Conservation (phyloP, 768 basidiomycete species). For the Paxillus involutus region DNA sequence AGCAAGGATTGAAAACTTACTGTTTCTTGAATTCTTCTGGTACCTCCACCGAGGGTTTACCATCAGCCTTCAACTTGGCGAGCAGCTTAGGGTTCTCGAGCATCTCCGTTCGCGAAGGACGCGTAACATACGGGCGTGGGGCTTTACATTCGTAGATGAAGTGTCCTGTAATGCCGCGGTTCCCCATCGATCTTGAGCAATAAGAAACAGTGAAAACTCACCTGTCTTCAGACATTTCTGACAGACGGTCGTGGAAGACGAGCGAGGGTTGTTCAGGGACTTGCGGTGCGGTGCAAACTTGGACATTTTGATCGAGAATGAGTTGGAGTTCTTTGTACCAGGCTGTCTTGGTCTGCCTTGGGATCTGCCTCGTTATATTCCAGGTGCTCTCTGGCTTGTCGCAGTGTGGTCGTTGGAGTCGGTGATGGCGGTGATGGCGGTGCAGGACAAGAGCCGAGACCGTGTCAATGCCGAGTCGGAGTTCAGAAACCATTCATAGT, state of each 20-base stretch:
- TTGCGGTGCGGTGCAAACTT: constrained; percentile 76
- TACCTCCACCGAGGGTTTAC: constrained; percentile 77
- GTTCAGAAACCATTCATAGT: no score
- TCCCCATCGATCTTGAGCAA: constrained; percentile 4
- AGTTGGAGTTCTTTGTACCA: no score
- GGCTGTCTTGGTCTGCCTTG: no score
- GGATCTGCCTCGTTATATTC: no score
- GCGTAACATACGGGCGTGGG: constrained; percentile 74
- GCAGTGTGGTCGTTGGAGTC: no score
- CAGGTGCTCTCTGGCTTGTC: not conserved
- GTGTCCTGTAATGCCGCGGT: constrained; percentile 57
- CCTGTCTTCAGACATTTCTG: constrained; percentile 80
- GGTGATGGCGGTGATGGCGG: no score
- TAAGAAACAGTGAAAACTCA: constrained; percentile 17
- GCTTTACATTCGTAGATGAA: constrained; percentile 91
- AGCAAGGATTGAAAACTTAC: constrained; percentile 39
- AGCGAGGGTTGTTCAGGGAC: constrained; percentile 60
- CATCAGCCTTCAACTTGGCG: constrained; percentile 66
- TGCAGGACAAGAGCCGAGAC: no score
- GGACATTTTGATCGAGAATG: constrained; percentile 50
- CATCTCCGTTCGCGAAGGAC: constrained; percentile 87
- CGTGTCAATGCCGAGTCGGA: no score
- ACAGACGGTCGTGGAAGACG: constrained; percentile 68
- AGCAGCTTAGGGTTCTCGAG: constrained; percentile 74
- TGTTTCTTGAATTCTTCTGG: constrained; percentile 90